phyloP scores from a whole-genome alignment of 257 asterid genomes.

The Cinchona pubescens region DNA sequence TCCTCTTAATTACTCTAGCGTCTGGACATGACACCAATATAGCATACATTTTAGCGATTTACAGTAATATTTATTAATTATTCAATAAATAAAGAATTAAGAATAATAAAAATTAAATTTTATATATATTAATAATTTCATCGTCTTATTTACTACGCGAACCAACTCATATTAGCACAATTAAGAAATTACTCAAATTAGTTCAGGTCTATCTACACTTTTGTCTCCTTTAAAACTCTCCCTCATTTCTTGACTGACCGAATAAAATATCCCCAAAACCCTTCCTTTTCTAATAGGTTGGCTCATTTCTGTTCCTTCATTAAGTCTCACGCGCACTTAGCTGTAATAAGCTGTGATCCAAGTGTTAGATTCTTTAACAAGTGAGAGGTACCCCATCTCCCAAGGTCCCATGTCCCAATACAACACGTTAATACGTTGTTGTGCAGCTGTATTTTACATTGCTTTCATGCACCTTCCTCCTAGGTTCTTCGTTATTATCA shows the following conservation, averaged over 20 bases:
- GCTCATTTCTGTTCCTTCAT: conserved; percentile 8
- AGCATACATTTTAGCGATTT: too few species aligned
- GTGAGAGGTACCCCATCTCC: background rate
- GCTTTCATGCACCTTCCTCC: conserved; percentile 8
- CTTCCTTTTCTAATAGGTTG: conserved; percentile 7
- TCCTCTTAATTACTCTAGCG: too few species aligned
- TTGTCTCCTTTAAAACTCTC: conserved; percentile 1
- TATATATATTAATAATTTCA: too few species aligned
- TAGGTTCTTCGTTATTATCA: background rate
- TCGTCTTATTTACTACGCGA: too few species aligned
- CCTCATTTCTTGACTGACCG: conserved; percentile 20
- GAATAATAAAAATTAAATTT: too few species aligned
- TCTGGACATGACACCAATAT: too few species aligned
- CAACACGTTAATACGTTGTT: conserved; percentile 11
- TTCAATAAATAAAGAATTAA: too few species aligned
- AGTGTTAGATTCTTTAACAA: conserved; percentile 15
- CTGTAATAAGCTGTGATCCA: conserved; percentile 23
- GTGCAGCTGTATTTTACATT: conserved; percentile 13
- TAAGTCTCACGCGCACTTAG: conserved; percentile 3
- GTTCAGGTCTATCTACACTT: background rate
- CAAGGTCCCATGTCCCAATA: background rate
- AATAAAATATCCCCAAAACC: background rate
- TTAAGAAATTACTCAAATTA: too few species aligned
- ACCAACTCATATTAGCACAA: too few species aligned
- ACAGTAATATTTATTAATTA: too few species aligned